These are phyloP conservation scores for Schrenkiella parvula DNA, from an alignment of 345 rosid species.

Conservation along the genomic window DNA sequence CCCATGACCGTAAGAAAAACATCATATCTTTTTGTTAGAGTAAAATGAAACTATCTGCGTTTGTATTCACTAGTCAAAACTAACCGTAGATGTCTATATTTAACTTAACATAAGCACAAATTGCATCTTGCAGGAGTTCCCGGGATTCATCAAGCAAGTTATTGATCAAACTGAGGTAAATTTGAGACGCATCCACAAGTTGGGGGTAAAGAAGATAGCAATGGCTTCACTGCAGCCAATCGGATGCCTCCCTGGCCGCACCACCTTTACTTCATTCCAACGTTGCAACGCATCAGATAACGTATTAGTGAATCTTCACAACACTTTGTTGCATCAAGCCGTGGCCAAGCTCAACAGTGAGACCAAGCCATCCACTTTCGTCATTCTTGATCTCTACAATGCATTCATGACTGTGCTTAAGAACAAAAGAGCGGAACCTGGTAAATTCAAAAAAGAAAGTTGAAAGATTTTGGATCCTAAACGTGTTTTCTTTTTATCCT, in stretches of 20 bases:
- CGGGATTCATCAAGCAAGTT: conserved; percentile 37
- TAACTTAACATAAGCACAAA: neutral
- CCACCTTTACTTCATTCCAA: conserved; percentile 33
- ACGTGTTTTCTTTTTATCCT: neutral
- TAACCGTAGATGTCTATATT: neutral
- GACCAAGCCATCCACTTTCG: conserved; percentile 33
- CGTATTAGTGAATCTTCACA: conserved; percentile 43
- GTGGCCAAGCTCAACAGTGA: conserved; percentile 43
- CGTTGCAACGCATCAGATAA: conserved; percentile 46
- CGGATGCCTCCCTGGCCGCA: conserved; percentile 67
- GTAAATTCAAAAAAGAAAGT: neutral
- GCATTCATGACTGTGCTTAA: conserved; percentile 51
- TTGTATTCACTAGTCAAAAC: neutral
- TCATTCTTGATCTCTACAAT: conserved; percentile 49
- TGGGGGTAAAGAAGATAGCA: conserved; percentile 60
- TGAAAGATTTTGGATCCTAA: neutral
- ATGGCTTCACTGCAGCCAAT: conserved; percentile 52
- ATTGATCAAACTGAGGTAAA: conserved; percentile 49
- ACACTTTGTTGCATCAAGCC: conserved; percentile 43
- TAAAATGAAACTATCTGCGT: neutral
- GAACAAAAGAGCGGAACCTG: conserved; percentile 27
- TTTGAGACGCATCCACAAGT: conserved; percentile 41
- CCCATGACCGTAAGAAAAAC: conserved; percentile 40
- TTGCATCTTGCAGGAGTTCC: conserved; percentile 47
- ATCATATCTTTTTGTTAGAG: neutral